Conservation (phyloP, 371 early-diverging fungal genomes). For the Syncephalis plumigaleata region DNA sequence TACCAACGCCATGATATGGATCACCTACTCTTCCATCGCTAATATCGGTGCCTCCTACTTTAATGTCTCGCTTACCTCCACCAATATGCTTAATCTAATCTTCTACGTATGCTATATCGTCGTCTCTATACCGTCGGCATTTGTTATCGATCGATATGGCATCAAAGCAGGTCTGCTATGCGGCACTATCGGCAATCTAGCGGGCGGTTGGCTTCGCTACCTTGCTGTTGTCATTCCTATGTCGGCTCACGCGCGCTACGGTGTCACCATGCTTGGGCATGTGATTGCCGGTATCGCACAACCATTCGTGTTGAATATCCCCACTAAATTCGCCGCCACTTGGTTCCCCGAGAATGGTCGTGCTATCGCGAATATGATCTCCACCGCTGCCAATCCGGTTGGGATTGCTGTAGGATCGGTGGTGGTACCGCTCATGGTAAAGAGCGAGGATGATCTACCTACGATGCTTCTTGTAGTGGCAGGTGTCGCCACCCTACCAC, state of each 20-base stretch:
- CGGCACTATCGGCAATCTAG: too few relatives aligned
- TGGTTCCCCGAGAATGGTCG: slow-evolving; percentile 48
- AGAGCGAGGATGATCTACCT: slow-evolving; percentile 14
- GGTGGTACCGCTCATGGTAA: slow-evolving; percentile 28
- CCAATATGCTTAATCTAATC: too few relatives aligned
- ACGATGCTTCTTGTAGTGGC: slow-evolving; percentile 25
- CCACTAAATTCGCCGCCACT: slow-evolving; percentile 35
- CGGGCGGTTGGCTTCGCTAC: too few relatives aligned
- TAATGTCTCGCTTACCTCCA: too few relatives aligned
- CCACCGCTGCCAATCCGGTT: slow-evolving; percentile 17
- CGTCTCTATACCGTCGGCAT: too few relatives aligned
- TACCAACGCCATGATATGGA: too few relatives aligned
- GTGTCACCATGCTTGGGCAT: slow-evolving; percentile 34
- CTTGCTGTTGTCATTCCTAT: too few relatives aligned
- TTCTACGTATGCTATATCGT: too few relatives aligned
- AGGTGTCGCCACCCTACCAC: slow-evolving; percentile 18
- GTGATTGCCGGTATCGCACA: slow-evolving; percentile 32
- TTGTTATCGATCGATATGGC: too few relatives aligned
- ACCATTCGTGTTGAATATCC: slow-evolving; percentile 39
- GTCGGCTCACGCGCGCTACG: neutral
- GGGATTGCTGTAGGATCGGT: slow-evolving; percentile 35
- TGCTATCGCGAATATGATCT: slow-evolving; percentile 40
- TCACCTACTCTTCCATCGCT: too few relatives aligned
- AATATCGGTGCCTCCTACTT: too few relatives aligned
- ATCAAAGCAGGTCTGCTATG: too few relatives aligned